These are phyloP conservation scores for Alternaria viburni DNA, from an alignment of 2,329 filamentous ascomycete species.

Conservation along the genomic window DNA sequence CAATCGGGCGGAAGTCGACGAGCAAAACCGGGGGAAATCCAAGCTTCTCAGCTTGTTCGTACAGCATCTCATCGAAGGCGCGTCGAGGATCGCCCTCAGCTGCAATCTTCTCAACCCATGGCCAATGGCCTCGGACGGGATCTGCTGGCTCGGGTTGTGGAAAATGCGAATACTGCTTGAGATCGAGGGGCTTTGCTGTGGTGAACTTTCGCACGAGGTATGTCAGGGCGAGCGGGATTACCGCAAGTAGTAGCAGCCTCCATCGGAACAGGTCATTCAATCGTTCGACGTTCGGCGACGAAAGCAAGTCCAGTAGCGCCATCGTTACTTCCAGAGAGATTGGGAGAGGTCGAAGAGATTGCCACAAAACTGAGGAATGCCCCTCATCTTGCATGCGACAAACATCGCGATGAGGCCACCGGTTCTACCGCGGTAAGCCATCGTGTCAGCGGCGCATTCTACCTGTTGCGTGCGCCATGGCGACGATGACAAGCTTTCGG, in stretches of 20 bases:
- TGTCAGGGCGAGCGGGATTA: neutral
- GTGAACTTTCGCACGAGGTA: neutral
- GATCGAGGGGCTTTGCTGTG: slow-evolving; percentile 5
- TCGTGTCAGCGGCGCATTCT: neutral
- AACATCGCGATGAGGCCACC: neutral
- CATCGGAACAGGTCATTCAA: neutral
- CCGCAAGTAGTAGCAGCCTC: neutral
- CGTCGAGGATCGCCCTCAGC: slow-evolving; percentile 21
- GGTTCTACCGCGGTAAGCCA: neutral
- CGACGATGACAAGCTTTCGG: neutral
- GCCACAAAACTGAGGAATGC: neutral
- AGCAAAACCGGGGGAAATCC: slow-evolving; percentile 23
- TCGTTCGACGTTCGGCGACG: neutral
- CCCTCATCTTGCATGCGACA: neutral
- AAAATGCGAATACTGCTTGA: slow-evolving; percentile 22
- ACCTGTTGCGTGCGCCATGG: neutral
- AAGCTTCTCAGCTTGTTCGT: slow-evolving; percentile 23
- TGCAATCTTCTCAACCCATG: slow-evolving; percentile 24
- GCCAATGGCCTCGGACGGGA: slow-evolving; percentile 20
- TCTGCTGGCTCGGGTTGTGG: slow-evolving; percentile 24
- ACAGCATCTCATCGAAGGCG: slow-evolving; percentile 24
- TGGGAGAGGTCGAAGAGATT: neutral
- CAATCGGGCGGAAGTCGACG: slow-evolving; percentile 23
- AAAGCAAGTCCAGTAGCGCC: neutral
- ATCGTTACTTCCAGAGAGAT: neutral